These are phyloP conservation scores for Saturnispora sanitii DNA, from an alignment of 805 yeast genomes.

Conservation along the genomic window DNA sequence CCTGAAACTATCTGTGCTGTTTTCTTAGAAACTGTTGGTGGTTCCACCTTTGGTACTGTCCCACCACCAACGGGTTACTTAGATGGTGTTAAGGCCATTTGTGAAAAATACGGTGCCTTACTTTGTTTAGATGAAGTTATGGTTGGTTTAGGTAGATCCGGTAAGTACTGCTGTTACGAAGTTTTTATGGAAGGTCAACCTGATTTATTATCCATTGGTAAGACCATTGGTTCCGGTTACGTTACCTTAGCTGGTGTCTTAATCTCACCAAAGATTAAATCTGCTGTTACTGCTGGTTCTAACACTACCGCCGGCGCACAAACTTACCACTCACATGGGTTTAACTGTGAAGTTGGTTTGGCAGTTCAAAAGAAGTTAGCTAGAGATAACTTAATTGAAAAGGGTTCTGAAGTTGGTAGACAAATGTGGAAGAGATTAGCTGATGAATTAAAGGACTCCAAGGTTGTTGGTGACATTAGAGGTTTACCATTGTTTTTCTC, in stretches of 20 bases:
- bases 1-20: conserved; percentile 35
- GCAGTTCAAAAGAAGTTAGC: conserved; percentile 34
- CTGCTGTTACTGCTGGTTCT: conserved; percentile 32
- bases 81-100: conserved; percentile 41
- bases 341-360: conserved; percentile 37
- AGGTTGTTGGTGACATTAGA: conserved; percentile 41
- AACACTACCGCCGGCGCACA: conserved; percentile 37
- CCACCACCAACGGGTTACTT: conserved; percentile 38
- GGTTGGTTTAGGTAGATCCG: conserved; percentile 50
- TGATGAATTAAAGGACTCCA: conserved; percentile 22
- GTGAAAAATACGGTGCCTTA: conserved; percentile 90
- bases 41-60: conserved; percentile 35
- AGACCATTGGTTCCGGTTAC: conserved; percentile 42
- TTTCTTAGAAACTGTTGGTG: conserved; percentile 37
- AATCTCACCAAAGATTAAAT: conserved; percentile 32
- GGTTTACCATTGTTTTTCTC: conserved; percentile 51
- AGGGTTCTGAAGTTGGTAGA: conserved; percentile 34
- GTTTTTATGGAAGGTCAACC: conserved; percentile 34
- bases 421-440: conserved; percentile 31
- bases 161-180: conserved; percentile 37
- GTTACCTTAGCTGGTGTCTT: conserved; percentile 42
- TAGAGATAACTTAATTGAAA: conserved; percentile 28
- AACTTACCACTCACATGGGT: conserved; percentile 41
- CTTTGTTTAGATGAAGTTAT: conserved; percentile 89
- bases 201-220: conserved; percentile 41